Evolutionary conservation across 2,329 filamentous ascomycete genomes (phyloP).

Genomic region (Onygenales sp.): DNA sequence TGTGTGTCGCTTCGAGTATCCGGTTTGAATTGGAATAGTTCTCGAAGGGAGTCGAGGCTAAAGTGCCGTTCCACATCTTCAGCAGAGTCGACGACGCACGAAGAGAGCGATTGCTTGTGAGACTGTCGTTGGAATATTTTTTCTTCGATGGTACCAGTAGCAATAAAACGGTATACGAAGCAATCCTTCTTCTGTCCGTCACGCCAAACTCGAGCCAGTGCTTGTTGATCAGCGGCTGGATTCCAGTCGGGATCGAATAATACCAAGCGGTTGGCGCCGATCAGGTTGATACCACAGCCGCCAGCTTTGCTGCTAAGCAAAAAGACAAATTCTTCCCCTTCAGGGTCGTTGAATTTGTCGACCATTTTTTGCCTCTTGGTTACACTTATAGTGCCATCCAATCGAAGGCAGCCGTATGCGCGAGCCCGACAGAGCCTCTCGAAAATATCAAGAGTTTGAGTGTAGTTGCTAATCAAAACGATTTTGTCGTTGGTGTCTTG

Average conservation of each 20-base stretch:
- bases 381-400: conserved; percentile 96
- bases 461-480: conserved; percentile 97
- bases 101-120: conserved; percentile 94
- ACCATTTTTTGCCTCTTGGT: conserved; percentile 95
- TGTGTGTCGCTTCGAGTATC: conserved; percentile 88
- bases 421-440: conserved; percentile 79
- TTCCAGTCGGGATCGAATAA: conserved; percentile 99
- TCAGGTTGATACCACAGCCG: conserved; percentile 90
- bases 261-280: conserved; percentile 87
- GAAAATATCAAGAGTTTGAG: conserved; percentile 89
- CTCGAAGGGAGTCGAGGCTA: conserved; percentile 77
- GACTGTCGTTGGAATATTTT: conserved; percentile 99
- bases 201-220: conserved; percentile 93
- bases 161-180: conserved; percentile 99
- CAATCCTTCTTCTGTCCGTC: conserved; percentile 99
- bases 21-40: conserved; percentile 85
- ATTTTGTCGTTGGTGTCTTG: conserved; percentile 98
- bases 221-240: conserved; percentile 93
- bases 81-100: conserved; percentile 89
- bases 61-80: conserved; percentile 98
- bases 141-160: conserved; percentile 94
- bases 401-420: conserved; percentile 73
- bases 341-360: conserved; percentile 92
- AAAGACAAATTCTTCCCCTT: conserved; percentile 85
- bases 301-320: conserved; percentile 94